Percentiles rank a stretch among this genome's conserved stretches.
phyloP scores from a whole-genome alignment of 805 yeast species.

The Yarrowia yakushimensis region DNA sequence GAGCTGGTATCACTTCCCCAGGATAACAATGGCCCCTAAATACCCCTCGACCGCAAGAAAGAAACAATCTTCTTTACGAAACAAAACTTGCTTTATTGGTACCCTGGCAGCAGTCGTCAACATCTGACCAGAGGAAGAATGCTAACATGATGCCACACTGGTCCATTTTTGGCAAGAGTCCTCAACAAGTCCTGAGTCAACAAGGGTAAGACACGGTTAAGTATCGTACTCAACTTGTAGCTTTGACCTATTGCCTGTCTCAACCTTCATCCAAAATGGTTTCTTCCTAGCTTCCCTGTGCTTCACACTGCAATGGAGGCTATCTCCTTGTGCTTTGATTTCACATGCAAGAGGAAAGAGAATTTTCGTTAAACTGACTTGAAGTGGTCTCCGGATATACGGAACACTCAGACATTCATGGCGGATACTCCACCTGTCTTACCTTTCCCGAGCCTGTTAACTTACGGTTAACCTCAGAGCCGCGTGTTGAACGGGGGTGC shows the following conservation, averaged over 20 bases:
- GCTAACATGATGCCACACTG: neutral
- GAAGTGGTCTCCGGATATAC: neutral
- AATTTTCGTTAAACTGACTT: neutral
- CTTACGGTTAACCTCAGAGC: conserved; percentile 11
- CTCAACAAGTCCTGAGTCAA: neutral
- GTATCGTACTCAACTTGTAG: too few relatives aligned
- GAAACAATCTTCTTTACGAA: neutral
- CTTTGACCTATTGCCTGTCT: neutral
- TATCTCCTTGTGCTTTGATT: neutral
- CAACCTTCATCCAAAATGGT: neutral
- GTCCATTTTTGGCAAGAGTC: neutral
- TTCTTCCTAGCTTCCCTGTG: neutral
- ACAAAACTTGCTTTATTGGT: neutral
- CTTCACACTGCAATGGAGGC: too few relatives aligned
- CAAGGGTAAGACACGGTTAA: neutral
- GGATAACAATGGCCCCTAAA: too few relatives aligned
- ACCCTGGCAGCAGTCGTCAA: too few relatives aligned
- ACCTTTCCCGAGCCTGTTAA: neutral
- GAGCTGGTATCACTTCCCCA: too few relatives aligned
- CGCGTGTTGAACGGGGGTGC: conserved; percentile 2
- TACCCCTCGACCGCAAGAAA: too few relatives aligned
- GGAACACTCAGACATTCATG: neutral
- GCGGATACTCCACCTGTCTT: neutral
- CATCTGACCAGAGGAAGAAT: neutral
- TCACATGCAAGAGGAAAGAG: neutral